A percentile compares a stretch with the other conserved stretches of the same genome.
phyloP scores from a whole-genome alignment of 306 rosid genomes.

The Trichosanthes truncata region DNA sequence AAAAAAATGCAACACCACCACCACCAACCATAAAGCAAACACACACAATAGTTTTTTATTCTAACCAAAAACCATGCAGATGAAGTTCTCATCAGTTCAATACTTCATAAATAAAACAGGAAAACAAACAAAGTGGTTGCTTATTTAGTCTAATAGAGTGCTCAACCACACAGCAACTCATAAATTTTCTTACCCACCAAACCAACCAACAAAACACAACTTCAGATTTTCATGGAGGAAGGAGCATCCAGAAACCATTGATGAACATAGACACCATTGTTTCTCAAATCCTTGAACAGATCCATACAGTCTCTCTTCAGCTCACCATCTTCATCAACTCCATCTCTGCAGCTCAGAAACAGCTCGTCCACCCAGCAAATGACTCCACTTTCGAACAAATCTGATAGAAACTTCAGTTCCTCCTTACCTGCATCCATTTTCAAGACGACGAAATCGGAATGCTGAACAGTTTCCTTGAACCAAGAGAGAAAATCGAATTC shows the following conservation, averaged over 20 bases:
- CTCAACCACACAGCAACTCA: slow-evolving; percentile 41
- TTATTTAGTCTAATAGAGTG: slow-evolving; percentile 32
- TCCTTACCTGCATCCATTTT: slow-evolving; percentile 68
- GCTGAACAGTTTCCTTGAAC: slow-evolving; percentile 68
- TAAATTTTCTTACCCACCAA: slow-evolving; percentile 14
- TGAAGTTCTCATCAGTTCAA: background rate
- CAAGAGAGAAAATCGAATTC: slow-evolving; percentile 69
- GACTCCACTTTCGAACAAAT: slow-evolving; percentile 55
- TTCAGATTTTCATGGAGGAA: slow-evolving; percentile 11
- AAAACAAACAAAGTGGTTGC: slow-evolving; percentile 31
- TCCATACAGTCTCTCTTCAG: slow-evolving; percentile 43
- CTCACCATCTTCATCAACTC: slow-evolving; percentile 21
- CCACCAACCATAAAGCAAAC: background rate
- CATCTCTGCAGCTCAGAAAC: slow-evolving; percentile 57
- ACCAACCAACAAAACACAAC: background rate
- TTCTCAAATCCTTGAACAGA: slow-evolving; percentile 52
- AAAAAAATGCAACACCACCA: background rate
- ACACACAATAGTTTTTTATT: background rate
- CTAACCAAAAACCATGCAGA: background rate
- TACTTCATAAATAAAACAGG: background rate
- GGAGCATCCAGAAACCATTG: slow-evolving; percentile 66
- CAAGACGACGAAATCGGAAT: slow-evolving; percentile 69
- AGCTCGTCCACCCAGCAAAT: slow-evolving; percentile 74
- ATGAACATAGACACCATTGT: slow-evolving; percentile 76
- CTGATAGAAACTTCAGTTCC: slow-evolving; percentile 53